Percentiles rank a stretch among this genome's conserved stretches.
These are phyloP conservation scores for Arabidopsis suecica DNA, from an alignment of 345 rosid species.

Conservation along the genomic window DNA sequence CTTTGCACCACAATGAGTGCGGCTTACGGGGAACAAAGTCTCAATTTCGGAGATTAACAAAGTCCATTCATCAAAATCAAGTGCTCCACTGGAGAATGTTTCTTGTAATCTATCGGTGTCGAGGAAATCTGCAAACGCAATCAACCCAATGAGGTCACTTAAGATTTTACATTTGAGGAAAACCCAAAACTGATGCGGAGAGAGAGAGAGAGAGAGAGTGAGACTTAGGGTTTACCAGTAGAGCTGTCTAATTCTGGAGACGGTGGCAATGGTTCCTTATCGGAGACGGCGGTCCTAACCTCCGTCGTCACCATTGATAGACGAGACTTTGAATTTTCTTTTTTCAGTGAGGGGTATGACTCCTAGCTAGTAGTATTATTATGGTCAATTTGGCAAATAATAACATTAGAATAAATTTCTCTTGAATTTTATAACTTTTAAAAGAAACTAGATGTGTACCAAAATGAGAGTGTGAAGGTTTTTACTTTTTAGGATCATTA, in stretches of 20 bases:
- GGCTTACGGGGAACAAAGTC: conserved; percentile 53
- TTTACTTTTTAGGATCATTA: too few relatives aligned
- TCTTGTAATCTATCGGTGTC: conserved; percentile 51
- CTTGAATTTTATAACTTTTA: too few relatives aligned
- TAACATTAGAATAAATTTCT: too few relatives aligned
- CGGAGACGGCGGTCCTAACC: conserved; percentile 37
- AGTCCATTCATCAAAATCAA: conserved; percentile 74
- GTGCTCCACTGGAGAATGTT: conserved; percentile 47
- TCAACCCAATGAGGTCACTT: not conserved
- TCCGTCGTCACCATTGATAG: conserved; percentile 30
- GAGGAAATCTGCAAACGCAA: conserved; percentile 47
- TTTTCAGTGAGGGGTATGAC: too few relatives aligned
- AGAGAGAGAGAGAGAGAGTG: not conserved
- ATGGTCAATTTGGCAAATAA: too few relatives aligned
- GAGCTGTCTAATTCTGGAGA: not conserved
- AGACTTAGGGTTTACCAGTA: conserved; percentile 27
- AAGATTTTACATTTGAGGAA: too few relatives aligned
- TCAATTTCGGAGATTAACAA: conserved; percentile 64
- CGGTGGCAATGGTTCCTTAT: not conserved
- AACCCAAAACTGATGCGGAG: not conserved
- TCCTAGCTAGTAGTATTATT: too few relatives aligned
- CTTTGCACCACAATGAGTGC: conserved; percentile 6
- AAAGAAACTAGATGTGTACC: too few relatives aligned
- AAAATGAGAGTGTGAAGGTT: too few relatives aligned
- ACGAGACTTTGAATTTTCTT: not conserved